These are phyloP conservation scores for Colletotrichum melonis DNA, from an alignment of 2,329 filamentous ascomycete species.

Conservation along the genomic window DNA sequence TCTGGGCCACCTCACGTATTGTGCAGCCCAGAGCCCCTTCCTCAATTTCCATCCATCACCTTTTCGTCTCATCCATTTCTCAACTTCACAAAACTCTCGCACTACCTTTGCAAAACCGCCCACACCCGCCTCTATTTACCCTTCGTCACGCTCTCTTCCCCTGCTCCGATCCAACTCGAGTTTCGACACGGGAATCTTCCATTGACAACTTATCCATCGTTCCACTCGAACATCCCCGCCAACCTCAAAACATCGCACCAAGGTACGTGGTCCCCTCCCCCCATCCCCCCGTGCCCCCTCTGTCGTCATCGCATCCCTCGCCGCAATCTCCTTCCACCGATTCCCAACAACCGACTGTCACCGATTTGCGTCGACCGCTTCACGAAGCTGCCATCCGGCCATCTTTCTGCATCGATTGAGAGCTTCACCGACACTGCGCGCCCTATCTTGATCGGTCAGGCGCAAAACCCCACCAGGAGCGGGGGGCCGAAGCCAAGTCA, in stretches of 20 bases:
- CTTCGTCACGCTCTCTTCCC: conserved; percentile 36
- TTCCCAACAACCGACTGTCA: conserved; percentile 28
- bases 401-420: conserved; percentile 23
- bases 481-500: conserved; percentile 35
- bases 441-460: conserved; percentile 29
- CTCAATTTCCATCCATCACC: conserved; percentile 45
- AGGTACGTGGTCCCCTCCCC: conserved; percentile 38
- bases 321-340: conserved; percentile 32
- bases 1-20: conserved; percentile 33
- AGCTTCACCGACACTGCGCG: conserved; percentile 23
- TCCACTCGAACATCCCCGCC: conserved; percentile 31
- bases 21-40: conserved; percentile 44
- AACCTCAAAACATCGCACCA: conserved; percentile 34
- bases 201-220: conserved; percentile 28
- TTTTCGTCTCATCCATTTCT: conserved; percentile 47
- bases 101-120: conserved; percentile 39
- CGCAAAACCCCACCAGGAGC: conserved; percentile 37
- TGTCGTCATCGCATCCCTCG: conserved; percentile 53
- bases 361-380: conserved; percentile 8
- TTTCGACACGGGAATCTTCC: conserved; percentile 26
- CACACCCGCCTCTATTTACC: conserved; percentile 37
- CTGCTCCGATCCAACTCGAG: conserved; percentile 22
- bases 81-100: conserved; percentile 43
- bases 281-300: conserved; percentile 44
- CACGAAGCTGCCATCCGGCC: conserved; percentile 15